Evolutionary conservation across 208 protist genomes (phyloP).

Genomic region (Crithidia sp.): DNA sequence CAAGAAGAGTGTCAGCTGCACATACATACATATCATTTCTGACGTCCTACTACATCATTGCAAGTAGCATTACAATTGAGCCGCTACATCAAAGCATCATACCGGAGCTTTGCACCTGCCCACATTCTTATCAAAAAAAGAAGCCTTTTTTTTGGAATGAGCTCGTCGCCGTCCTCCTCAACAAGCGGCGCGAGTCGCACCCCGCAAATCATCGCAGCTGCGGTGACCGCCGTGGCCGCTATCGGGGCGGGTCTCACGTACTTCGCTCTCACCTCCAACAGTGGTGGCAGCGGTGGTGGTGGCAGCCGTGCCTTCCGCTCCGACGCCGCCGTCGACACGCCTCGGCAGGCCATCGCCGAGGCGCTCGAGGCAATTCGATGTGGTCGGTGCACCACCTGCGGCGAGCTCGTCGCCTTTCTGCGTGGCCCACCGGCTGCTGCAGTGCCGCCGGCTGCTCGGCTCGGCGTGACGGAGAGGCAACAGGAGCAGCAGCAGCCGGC

Average conservation of each 20-base stretch:
- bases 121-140: background rate
- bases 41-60: too few relatives aligned
- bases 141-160: conserved; percentile 7
- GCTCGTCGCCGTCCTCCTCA: conserved; percentile 2
- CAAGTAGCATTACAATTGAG: too few relatives aligned
- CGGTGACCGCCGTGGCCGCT: conserved; percentile 29
- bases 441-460: conserved; percentile 11
- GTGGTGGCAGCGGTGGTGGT: conserved; percentile 8
- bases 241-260: conserved; percentile 21
- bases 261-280: conserved; percentile 1
- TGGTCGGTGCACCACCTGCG: conserved; percentile 42
- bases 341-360: conserved; percentile 43
- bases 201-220: conserved; percentile 24
- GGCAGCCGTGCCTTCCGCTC: conserved; percentile 27
- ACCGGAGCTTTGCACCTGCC: background rate
- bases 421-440: conserved; percentile 39
- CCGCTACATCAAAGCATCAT: too few relatives aligned
- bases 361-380: conserved; percentile 45
- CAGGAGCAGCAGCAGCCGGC: background rate
- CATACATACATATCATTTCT: background rate
- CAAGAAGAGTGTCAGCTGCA: too few relatives aligned
- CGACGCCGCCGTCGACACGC: conserved; percentile 29
- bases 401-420: conserved; percentile 60
- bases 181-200: background rate
- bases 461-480: conserved; percentile 7